Conservation (phyloP, 2,329 filamentous ascomycete species). For the Colletotrichum coccodes region DNA sequence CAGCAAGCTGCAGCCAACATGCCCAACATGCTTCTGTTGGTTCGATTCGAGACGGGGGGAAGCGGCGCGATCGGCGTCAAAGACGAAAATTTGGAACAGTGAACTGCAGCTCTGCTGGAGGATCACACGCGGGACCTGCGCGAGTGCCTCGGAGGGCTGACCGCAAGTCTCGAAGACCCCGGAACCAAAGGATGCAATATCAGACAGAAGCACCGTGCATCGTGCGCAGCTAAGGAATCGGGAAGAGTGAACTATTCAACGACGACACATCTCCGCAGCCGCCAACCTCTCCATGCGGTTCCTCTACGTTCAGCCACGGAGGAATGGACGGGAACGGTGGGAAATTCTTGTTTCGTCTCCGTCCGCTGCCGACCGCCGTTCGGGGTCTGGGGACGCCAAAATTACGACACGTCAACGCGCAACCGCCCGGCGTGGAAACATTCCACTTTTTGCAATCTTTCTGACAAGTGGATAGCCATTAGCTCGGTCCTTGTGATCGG, state of each 20-base stretch:
- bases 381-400: neutral
- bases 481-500: neutral
- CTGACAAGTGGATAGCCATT: neutral
- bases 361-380: neutral
- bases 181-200: neutral
- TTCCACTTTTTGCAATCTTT: neutral
- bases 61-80: slow-evolving; percentile 11
- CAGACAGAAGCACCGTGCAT: neutral
- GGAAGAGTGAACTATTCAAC: neutral
- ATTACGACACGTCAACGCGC: neutral
- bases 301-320: neutral
- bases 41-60: neutral
- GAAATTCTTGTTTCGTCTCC: neutral
- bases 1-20: neutral
- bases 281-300: neutral
- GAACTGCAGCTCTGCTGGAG: neutral
- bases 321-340: neutral
- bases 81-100: neutral
- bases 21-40: neutral
- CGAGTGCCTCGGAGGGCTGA: neutral
- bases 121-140: neutral
- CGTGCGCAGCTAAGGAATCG: no score
- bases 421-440: neutral
- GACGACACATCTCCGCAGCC: neutral
- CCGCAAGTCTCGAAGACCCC: neutral